Evolutionary conservation across 108 stramenopile genomes (phyloP).

Genomic region (Chaetoceros muelleri): DNA sequence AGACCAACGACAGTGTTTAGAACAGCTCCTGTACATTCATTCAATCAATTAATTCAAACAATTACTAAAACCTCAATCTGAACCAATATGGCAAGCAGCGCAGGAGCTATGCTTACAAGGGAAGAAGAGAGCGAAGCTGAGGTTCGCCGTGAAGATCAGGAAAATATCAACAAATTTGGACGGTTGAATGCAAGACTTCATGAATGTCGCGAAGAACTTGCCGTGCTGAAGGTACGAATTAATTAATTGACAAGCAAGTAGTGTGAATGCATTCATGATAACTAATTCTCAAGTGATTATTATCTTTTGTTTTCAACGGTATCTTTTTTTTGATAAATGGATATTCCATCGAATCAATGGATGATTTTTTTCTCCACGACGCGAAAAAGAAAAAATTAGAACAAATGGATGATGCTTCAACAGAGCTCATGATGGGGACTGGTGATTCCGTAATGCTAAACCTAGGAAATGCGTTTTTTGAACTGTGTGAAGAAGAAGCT

Average conservation of each 20-base stretch:
- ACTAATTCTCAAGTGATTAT: background rate
- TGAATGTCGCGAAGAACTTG: constrained; percentile 51
- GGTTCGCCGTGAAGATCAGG: constrained; percentile 84
- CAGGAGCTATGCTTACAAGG: constrained; percentile 44
- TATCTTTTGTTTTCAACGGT: background rate
- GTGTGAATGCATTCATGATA: constrained; percentile 1
- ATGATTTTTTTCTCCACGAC: background rate
- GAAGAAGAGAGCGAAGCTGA: constrained; percentile 76
- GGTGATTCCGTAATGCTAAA: constrained; percentile 60
- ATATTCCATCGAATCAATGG: background rate
- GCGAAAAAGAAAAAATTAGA: constrained; percentile 56
- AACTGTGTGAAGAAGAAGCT: constrained; percentile 75
- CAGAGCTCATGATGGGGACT: constrained; percentile 87
- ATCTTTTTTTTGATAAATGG: background rate
- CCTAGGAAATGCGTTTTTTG: constrained; percentile 83
- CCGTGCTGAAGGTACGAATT: constrained; percentile 45
- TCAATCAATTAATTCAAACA: no score
- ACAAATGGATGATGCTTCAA: constrained; percentile 87
- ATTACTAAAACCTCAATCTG: no score
- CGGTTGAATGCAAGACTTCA: constrained; percentile 79
- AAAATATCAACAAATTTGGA: constrained; percentile 89
- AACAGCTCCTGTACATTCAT: no score
- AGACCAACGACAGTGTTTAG: no score
- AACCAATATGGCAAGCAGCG: constrained; percentile 1
- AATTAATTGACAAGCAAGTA: background rate